Evolutionary conservation across 2,329 filamentous ascomycete species (phyloP).

Genomic region (Pseudopyrenochaeta lycopersici): DNA sequence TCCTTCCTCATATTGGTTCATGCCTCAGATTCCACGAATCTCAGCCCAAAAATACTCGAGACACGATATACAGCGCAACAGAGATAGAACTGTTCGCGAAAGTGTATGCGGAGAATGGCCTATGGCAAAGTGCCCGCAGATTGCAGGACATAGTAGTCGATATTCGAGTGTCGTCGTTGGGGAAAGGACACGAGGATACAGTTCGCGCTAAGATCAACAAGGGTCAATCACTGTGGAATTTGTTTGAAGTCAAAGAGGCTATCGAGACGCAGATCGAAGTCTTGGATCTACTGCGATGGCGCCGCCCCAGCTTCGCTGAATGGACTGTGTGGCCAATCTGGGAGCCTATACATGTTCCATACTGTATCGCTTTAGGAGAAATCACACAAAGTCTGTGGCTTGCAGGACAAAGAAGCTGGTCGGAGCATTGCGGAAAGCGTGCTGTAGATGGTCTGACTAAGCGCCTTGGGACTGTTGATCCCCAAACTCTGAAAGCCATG

Average conservation of each 20-base stretch:
- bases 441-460: constrained; percentile 27
- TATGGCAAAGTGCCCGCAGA: constrained; percentile 28
- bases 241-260: background rate
- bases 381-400: constrained; percentile 29
- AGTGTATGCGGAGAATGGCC: constrained; percentile 25
- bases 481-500: constrained; percentile 32
- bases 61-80: constrained; percentile 26
- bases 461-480: constrained; percentile 22
- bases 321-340: constrained; percentile 19
- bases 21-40: constrained; percentile 19
- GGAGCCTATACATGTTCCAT: constrained; percentile 24
- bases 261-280: constrained; percentile 20
- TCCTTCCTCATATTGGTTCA: constrained; percentile 22
- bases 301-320: constrained; percentile 10
- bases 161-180: constrained; percentile 25
- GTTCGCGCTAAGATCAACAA: constrained; percentile 36
- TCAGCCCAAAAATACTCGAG: constrained; percentile 26
- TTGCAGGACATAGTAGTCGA: constrained; percentile 30
- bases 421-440: constrained; percentile 3
- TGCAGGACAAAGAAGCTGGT: constrained; percentile 17
- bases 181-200: constrained; percentile 33
- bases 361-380: constrained; percentile 27
- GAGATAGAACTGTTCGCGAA: constrained; percentile 26
- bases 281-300: constrained; percentile 14
- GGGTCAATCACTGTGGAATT: constrained; percentile 18